Evolutionary conservation across 2,329 filamentous ascomycete genomes (phyloP).

Genomic region (Scleromitrula shiraiana): DNA sequence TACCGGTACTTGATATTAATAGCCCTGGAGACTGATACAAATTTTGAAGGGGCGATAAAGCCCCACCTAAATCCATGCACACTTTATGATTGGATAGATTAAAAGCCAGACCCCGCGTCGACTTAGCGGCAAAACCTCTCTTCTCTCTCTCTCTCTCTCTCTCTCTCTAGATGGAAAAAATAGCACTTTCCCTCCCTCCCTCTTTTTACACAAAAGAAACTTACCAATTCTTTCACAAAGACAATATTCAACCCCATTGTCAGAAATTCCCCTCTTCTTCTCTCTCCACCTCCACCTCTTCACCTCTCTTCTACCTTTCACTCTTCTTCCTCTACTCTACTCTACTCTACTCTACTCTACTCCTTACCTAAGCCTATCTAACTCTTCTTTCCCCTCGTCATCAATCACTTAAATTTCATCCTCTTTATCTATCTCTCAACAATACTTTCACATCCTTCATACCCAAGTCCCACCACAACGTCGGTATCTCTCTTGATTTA

Average conservation of each 20-base stretch:
- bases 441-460: constrained; percentile 3
- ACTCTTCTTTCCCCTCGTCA: constrained; percentile 6
- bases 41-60: too few species aligned
- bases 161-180: too few species aligned
- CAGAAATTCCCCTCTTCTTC: constrained; percentile 13
- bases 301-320: constrained; percentile 13
- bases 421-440: constrained; percentile 9
- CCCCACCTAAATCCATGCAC: too few species aligned
- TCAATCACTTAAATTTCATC: constrained; percentile 2
- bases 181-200: constrained; percentile 1
- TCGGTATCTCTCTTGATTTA: constrained; percentile 1
- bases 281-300: constrained; percentile 11
- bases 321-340: constrained; percentile 16
- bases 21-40: too few species aligned
- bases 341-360: constrained; percentile 7
- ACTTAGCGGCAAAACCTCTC: constrained; percentile 8
- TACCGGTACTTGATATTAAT: too few species aligned
- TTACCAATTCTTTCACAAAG: constrained; percentile 3
- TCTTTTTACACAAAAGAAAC: constrained; percentile 1
- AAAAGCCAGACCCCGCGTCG: background rate
- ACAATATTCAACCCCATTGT: constrained; percentile 4
- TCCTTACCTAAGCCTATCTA: constrained; percentile 12
- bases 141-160: too few species aligned
- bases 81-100: too few species aligned
- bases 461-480: background rate